phyloP scores from a whole-genome alignment of 1,139 yeast genomes.

The Nakaseomyces delphensis region DNA sequence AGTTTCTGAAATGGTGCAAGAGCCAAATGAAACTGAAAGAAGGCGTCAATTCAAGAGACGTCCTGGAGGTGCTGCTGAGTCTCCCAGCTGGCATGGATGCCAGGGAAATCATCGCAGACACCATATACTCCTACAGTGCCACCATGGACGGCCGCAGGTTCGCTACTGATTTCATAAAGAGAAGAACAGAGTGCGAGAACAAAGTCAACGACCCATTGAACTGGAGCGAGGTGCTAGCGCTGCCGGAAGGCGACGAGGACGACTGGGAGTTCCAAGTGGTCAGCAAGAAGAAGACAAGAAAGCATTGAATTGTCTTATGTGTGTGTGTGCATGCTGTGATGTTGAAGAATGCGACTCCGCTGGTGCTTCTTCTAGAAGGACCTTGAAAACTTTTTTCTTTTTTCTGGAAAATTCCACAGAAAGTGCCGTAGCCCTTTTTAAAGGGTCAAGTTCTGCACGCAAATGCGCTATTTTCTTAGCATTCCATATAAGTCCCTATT shows the following conservation, averaged over 20 bases:
- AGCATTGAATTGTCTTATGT: constrained; percentile 15
- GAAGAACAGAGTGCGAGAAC: constrained; percentile 63
- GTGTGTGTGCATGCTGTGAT: too few species aligned
- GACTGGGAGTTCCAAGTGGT: constrained; percentile 79
- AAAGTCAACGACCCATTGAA: constrained; percentile 48
- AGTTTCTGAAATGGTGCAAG: constrained; percentile 80
- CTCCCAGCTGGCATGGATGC: constrained; percentile 71
- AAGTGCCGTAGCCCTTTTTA: background rate
- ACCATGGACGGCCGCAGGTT: constrained; percentile 94
- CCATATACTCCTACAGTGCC: constrained; percentile 81
- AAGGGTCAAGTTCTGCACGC: too few species aligned
- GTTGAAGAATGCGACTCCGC: too few species aligned
- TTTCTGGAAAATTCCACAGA: background rate
- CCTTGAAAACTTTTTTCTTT: background rate
- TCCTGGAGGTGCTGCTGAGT: constrained; percentile 69
- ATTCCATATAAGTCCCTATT: too few species aligned
- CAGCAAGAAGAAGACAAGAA: constrained; percentile 52
- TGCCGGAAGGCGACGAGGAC: constrained; percentile 50
- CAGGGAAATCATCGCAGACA: constrained; percentile 80
- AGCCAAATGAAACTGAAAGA: constrained; percentile 63
- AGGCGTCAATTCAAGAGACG: constrained; percentile 66
- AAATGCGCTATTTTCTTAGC: too few species aligned
- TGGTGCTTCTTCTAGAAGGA: constrained; percentile 4
- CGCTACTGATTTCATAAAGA: constrained; percentile 80
- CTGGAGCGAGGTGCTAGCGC: constrained; percentile 60